Percentiles rank a stretch among this genome's conserved stretches.
These are phyloP conservation scores for Teratosphaeria gauchensis DNA, from an alignment of 2,329 filamentous ascomycete genomes.

Conservation along the genomic window DNA sequence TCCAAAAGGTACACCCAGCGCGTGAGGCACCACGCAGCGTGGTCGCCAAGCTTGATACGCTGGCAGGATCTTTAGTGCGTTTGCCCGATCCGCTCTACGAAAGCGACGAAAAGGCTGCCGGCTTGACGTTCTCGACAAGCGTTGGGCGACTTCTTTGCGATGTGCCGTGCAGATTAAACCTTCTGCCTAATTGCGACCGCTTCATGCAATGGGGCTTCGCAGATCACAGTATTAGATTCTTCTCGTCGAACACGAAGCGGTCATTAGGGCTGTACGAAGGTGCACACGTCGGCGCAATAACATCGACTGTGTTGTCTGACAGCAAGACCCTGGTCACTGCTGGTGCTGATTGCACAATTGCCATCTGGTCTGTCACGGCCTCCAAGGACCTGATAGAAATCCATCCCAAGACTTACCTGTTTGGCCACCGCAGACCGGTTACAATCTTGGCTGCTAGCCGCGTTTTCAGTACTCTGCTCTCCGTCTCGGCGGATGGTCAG, in stretches of 20 bases:
- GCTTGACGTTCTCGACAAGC: conserved; percentile 67
- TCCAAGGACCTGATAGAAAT: conserved; percentile 64
- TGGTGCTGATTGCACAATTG: conserved; percentile 84
- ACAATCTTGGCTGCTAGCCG: conserved; percentile 75
- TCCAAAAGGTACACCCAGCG: conserved; percentile 68
- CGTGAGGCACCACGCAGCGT: conserved; percentile 54
- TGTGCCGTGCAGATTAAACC: conserved; percentile 74
- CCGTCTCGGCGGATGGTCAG: conserved; percentile 70
- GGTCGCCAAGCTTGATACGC: conserved; percentile 61
- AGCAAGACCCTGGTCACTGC: conserved; percentile 85
- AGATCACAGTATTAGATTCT: conserved; percentile 88
- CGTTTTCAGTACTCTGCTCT: conserved; percentile 79
- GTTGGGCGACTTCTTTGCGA: conserved; percentile 76
- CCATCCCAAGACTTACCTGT: conserved; percentile 67
- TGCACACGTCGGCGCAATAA: conserved; percentile 82
- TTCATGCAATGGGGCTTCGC: conserved; percentile 95
- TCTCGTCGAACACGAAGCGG: conserved; percentile 71
- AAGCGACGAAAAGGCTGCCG: conserved; percentile 69
- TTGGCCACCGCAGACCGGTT: conserved; percentile 80
- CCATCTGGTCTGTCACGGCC: conserved; percentile 63
- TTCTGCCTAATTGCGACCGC: conserved; percentile 78
- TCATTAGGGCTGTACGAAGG: conserved; percentile 86
- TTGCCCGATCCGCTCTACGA: conserved; percentile 69
- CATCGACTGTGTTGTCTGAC: conserved; percentile 73
- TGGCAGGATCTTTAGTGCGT: conserved; percentile 64